Base-by-base conservation (phyloP, 805 yeast species). In the Yueomyces sinensis region DNA sequence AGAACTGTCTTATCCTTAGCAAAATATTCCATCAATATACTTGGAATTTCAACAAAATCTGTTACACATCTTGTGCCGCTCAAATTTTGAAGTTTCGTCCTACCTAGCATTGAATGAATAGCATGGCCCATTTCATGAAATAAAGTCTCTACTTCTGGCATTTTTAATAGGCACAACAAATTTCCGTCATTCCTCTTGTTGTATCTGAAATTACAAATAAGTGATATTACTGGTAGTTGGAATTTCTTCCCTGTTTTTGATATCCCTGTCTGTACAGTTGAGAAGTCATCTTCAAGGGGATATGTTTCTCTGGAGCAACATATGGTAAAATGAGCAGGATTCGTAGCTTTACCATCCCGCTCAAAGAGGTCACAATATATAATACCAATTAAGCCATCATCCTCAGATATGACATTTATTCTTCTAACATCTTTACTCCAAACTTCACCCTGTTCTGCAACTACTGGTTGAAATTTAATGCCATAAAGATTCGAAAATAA, bases 101-200 rank as follows among this genome's bases (percentile, higher is more conserved):
- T 69, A 0, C 97, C 98, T 16, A 91, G 61, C 95, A 91, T 89
- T 3, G 96, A 83, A 55, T 91, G 98, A 73, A 91, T 81, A 1
- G 97, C 97, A 57, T 91, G 98, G 1, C 98, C 98, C 95, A 91
- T 86, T 58, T 91, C 98, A 58, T 91, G 98, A 62, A 91, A 91
- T 15, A 91, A 61, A 0, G 98, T 91, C 47, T 89, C 95, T 16
- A 89, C 86, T 48, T 91, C 97, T 37, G 68, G 71, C 37, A 82
- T 64, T 11, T 77, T 65, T 28, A 89, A 58, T 15, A 82, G 60
- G 22, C 87, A 76, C 17, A 72, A 69, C 9, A 58, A 55, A 9
- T 56, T 47, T 4, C 49, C 48, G 5, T 46, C 42, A n/a, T 50
- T 46, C 22, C 58, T 65, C 3, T 58, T 54, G 14, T 58, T 49